Conservation (phyloP, 805 yeast genomes). For the Cyberlindnera lachancei region DNA sequence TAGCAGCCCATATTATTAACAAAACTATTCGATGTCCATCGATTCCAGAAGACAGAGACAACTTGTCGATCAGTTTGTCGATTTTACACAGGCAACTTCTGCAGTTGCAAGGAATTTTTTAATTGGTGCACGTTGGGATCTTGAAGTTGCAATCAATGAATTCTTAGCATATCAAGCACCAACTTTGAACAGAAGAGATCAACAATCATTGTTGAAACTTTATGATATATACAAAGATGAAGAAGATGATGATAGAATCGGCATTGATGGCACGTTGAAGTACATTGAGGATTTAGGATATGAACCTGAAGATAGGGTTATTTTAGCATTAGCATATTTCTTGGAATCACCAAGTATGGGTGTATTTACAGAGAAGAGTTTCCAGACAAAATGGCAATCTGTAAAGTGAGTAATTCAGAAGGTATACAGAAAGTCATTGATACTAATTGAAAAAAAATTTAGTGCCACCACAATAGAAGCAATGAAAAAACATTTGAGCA, state of each 20-base stretch:
- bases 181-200: constrained; percentile 9
- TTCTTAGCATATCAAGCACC: constrained; percentile 17
- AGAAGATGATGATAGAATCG: constrained; percentile 35
- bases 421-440: background rate
- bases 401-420: constrained; percentile 4
- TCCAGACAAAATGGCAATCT: constrained; percentile 51
- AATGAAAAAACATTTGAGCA: constrained; percentile 38
- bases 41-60: constrained; percentile 16
- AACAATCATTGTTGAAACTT: constrained; percentile 8
- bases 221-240: constrained; percentile 20
- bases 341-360: constrained; percentile 65
- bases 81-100: constrained; percentile 20
- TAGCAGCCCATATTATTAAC: too few relatives aligned
- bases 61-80: constrained; percentile 22
- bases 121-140: constrained; percentile 15
- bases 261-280: constrained; percentile 68
- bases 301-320: constrained; percentile 67
- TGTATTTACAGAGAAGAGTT: constrained; percentile 40
- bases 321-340: constrained; percentile 63
- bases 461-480: constrained; percentile 25
- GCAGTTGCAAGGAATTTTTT: constrained; percentile 20
- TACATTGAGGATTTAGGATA: constrained; percentile 62
- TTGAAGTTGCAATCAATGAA: constrained; percentile 23
- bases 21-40: constrained; percentile 18
- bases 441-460: background rate